A percentile compares a stretch with the other conserved stretches of the same genome.
phyloP scores from a whole-genome alignment of 2,329 filamentous ascomycete genomes.

The Alternaria angustiovoidea region DNA sequence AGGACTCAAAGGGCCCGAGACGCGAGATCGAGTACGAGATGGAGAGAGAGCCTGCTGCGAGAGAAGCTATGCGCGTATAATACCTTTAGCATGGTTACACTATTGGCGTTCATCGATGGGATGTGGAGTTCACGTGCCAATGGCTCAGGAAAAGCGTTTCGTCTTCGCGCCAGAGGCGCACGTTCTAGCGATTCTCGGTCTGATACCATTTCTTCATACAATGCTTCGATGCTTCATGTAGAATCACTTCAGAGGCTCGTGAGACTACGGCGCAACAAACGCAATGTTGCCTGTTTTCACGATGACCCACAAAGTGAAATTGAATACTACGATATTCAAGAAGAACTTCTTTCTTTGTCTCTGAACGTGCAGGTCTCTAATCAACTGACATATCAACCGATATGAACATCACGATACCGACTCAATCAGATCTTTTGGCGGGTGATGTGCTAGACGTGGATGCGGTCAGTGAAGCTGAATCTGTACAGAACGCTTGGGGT shows the following conservation, averaged over 20 bases:
- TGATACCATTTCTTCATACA: neutral
- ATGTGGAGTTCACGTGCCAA: conserved; percentile 17
- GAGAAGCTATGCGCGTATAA: conserved; percentile 45
- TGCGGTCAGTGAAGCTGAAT: neutral
- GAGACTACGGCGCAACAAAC: neutral
- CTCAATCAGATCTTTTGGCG: neutral
- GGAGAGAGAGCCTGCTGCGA: conserved; percentile 64
- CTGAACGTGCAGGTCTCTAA: neutral
- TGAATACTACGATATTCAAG: neutral
- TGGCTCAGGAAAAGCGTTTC: neutral
- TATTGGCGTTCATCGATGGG: conserved; percentile 25
- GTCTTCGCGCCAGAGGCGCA: neutral
- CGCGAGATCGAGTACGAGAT: conserved; percentile 82
- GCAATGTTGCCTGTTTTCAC: neutral
- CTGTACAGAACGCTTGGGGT: conserved; percentile 2
- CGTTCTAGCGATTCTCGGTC: neutral
- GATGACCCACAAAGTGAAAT: conserved; percentile 1
- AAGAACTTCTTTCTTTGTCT: neutral
- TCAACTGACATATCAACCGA: neutral
- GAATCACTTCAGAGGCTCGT: neutral
- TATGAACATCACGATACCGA: neutral
- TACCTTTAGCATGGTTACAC: conserved; percentile 24
- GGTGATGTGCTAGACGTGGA: neutral
- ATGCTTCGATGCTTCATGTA: neutral
- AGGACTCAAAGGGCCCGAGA: conserved; percentile 62